A percentile compares a stretch with the other conserved stretches of the same genome.
These are phyloP conservation scores for Aphanomyces euteiches DNA, from an alignment of 352 stramenopile species.

Conservation along the genomic window DNA sequence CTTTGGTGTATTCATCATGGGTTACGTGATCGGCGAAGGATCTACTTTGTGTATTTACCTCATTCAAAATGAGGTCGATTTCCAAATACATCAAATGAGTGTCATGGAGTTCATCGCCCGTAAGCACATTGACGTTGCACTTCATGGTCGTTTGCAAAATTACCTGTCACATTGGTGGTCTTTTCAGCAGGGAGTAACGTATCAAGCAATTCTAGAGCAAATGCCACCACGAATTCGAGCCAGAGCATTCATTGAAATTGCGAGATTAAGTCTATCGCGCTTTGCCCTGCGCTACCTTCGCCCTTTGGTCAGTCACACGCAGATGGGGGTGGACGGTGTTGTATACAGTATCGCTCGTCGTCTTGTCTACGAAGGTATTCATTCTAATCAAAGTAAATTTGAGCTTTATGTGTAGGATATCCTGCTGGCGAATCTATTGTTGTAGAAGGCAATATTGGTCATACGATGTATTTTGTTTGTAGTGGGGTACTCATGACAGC, in stretches of 20 bases:
- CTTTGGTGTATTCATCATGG: conserved; percentile 13
- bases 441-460: conserved; percentile 13
- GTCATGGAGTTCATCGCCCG: conserved; percentile 7
- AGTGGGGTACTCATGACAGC: not conserved
- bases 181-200: conserved; percentile 3
- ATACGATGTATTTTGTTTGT: conserved; percentile 18
- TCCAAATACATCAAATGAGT: conserved; percentile 12
- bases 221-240: conserved; percentile 3
- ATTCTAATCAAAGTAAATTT: not conserved
- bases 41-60: conserved; percentile 8
- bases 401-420: not conserved
- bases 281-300: conserved; percentile 12
- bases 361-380: not conserved
- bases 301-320: not conserved
- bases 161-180: conserved; percentile 16
- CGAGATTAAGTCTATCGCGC: not conserved
- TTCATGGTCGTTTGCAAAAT: conserved; percentile 2
- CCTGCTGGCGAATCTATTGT: conserved; percentile 5
- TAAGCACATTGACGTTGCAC: not conserved
- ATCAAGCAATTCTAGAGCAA: conserved; percentile 3
- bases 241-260: conserved; percentile 1
- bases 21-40: conserved; percentile 13
- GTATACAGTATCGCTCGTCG: not conserved
- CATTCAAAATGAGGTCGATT: conserved; percentile 20
- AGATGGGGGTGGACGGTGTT: not conserved